Conservation (phyloP, 164 flowering plant genomes). For the Saururus chinensis region DNA sequence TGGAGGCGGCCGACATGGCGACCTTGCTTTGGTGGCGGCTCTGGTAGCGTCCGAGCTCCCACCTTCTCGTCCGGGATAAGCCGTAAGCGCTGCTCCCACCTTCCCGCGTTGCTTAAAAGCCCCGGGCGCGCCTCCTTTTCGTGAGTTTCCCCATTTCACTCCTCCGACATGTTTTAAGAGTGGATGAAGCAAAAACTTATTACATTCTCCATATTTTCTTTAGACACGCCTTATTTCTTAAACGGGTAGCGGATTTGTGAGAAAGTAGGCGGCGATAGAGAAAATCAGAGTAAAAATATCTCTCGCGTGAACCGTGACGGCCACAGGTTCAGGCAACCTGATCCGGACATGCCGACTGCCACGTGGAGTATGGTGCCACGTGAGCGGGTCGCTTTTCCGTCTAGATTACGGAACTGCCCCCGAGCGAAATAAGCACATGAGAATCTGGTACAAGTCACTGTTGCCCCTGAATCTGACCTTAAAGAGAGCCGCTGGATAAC, state of each 20-base stretch:
- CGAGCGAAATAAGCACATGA: neutral
- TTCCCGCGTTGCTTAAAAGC: no score
- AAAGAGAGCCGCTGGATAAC: no score
- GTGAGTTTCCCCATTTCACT: no score
- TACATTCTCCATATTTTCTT: no score
- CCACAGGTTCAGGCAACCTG: conserved; percentile 83
- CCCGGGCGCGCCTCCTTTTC: neutral
- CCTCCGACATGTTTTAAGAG: no score
- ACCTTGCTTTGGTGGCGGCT: neutral
- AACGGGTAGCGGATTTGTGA: neutral
- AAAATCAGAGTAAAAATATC: neutral
- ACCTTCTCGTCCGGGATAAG: neutral
- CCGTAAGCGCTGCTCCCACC: no score
- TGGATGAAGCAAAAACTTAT: no score
- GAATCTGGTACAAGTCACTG: neutral
- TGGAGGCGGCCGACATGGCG: conserved; percentile 43
- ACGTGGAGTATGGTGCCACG: conserved; percentile 28
- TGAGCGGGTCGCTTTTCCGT: conserved; percentile 8
- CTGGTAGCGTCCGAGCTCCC: neutral
- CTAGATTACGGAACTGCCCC: neutral
- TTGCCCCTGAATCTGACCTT: no score
- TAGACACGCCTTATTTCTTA: no score
- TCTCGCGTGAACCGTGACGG: conserved; percentile 39
- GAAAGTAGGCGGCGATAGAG: neutral
- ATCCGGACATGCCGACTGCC: conserved; percentile 24